Base-by-base conservation (phyloP, 2,329 filamentous ascomycete species). In the Lasiodiplodia theobromae region DNA sequence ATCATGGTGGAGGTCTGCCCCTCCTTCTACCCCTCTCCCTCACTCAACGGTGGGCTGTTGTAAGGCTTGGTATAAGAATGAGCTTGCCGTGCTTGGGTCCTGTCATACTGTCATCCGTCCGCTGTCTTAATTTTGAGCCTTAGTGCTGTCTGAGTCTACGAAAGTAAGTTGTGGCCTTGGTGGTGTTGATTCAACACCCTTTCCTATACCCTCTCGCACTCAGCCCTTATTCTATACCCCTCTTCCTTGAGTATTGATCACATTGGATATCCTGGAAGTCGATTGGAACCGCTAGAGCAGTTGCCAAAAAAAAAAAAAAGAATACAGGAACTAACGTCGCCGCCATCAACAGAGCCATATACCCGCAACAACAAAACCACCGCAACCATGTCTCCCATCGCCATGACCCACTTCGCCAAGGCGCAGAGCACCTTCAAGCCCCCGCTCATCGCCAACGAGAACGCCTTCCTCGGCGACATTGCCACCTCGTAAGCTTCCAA, bases 381-480 rank as follows among this genome's bases (percentile, higher is more conserved):
- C 21, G 40, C 18, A 49, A 65, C 18, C 40, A 69, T 69, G 68
- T 68, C 73, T 44, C 74, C 76, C 34, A 68, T 76, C 65, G 74
- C 77, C 47, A 83, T 88, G 76, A 82, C 81, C 64, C 84, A 90
- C 79, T 86, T 84, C 76, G 74, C 83, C 63, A 83, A 88, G 74
- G 88, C 87, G 0, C 87, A 90, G 76, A 83, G 82, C 31, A 82
- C 80, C 49, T 90, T 86, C 79, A 87, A 90, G 73, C 88, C 88
- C 3, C 89, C 88, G 6, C 84, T 90, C 58, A 88, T 92, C 70
- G 87, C 88, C 44, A 89, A 89, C 73, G 87, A 90, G 70, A 92
- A 92, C 74, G 89, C 88, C 37, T 92, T 84, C 76, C 83, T 92
- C 3, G 89, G 88, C 52, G 89, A 92, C 73, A 80, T 91, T 34